Conservation (phyloP, 164 flowering plant species). For the Magnolia changhungtana region DNA sequence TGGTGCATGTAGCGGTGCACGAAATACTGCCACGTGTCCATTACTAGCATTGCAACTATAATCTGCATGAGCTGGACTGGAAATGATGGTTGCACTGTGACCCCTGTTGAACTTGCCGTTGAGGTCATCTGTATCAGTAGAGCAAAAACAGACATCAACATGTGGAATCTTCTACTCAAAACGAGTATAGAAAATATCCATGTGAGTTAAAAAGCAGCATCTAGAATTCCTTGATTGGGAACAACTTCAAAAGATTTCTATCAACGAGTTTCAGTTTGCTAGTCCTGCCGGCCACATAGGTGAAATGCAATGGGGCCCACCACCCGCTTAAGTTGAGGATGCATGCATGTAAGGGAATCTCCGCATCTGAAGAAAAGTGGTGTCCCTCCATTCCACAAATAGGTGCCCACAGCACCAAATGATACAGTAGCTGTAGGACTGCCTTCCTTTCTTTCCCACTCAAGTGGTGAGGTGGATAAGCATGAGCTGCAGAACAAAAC, state of each 20-base stretch:
- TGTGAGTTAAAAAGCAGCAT: too few species aligned
- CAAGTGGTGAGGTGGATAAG: not conserved
- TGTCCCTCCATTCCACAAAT: not conserved
- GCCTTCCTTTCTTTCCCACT: not conserved
- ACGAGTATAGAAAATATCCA: too few species aligned
- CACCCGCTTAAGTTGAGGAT: too few species aligned
- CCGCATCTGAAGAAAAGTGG: too few species aligned
- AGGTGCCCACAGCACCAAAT: not conserved
- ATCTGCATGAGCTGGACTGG: conserved; percentile 45
- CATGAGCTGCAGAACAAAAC: not conserved
- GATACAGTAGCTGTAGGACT: not conserved
- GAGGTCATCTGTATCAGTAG: conserved; percentile 50
- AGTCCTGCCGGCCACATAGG: too few species aligned
- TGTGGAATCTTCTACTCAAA: not conserved
- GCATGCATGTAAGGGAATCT: too few species aligned
- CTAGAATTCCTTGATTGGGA: too few species aligned
- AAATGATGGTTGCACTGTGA: conserved; percentile 45
- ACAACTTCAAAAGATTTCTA: too few species aligned
- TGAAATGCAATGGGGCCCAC: too few species aligned
- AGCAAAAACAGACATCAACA: not conserved
- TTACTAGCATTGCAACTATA: conserved; percentile 61
- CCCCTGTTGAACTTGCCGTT: conserved; percentile 31
- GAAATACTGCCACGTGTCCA: conserved; percentile 90
- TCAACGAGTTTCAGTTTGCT: too few species aligned
- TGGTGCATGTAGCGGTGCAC: conserved; percentile 84